Evolutionary conservation across 1,284 basidiomycete species (phyloP), one percentile per base, ranked within the genome.

Genomic region (Apiotrichum gracile): DNA sequence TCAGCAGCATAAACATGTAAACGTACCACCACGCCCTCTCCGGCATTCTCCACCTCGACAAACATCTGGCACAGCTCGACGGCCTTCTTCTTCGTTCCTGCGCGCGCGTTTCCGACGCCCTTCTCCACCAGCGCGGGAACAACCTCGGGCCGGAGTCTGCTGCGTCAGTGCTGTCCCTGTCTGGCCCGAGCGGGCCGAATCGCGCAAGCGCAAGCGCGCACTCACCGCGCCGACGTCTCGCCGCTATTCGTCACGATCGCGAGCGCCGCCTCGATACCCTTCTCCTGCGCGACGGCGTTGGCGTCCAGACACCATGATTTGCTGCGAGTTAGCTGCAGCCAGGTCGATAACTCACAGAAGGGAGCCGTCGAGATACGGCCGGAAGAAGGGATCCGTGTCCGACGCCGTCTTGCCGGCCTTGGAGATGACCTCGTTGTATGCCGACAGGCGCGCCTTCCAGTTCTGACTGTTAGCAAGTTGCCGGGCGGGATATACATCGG

Each of bases 281-380:
- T 97, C 79, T 98, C 96, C 75, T 99, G 96, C 13, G 96, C 93
- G 29, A 97, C 94, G 14, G 88, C 96, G 75, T 98, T 98, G 1
- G 91, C 80, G 69, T 99, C 96, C 4, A 84, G 84, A 35, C 80
- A 87, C 70, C 93, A 90, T 76, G 86, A 92, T 79, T 87, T 90
- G 61, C 96, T 82, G 39, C 19, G 10, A n/a, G 39, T 51, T 45
- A 55, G 51, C 42, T 16, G 14, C 17, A 0, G 24, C 27, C 14
- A 26, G 27, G n/a, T 17, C 16, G 24, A 17, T 27, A 3, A 61
- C 65, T 47, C 45, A 72, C 72, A 74, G 57, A 34, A 74, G 57
- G 16, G 62, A 55, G 14, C 66, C 65, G 49, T 73, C 72, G 62
- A 88, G 73, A 75, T 90, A 97, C 24, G 90, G 88, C 65, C 84